phyloP scores from a whole-genome alignment of 2,329 filamentous ascomycete species.

The Thelonectria blattea region DNA sequence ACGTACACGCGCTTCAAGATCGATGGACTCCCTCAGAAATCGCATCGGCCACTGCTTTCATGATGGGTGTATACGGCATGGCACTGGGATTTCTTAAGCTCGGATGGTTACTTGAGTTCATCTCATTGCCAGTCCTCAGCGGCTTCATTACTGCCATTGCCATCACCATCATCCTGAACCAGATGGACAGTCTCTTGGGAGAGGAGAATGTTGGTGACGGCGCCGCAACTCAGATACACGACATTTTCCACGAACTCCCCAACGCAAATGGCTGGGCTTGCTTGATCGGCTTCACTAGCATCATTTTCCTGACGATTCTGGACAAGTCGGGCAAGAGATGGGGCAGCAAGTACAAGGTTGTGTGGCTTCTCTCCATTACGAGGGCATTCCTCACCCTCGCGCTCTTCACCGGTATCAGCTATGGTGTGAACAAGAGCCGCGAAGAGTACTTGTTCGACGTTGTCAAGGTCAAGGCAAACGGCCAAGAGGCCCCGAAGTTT shows the following conservation, averaged over 20 bases:
- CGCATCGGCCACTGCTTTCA: constrained; percentile 66
- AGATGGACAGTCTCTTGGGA: constrained; percentile 66
- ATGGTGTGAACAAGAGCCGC: constrained; percentile 62
- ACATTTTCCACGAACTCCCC: constrained; percentile 62
- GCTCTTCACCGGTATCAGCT: constrained; percentile 68
- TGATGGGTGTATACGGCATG: constrained; percentile 67
- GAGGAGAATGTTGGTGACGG: constrained; percentile 55
- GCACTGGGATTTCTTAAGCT: constrained; percentile 66
- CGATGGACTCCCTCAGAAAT: constrained; percentile 62
- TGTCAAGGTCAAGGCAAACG: constrained; percentile 61
- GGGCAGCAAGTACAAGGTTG: constrained; percentile 61
- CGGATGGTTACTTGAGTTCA: constrained; percentile 70
- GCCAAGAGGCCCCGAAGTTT: constrained; percentile 57
- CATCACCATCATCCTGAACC: constrained; percentile 69
- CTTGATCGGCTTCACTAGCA: constrained; percentile 63
- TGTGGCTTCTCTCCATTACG: constrained; percentile 66
- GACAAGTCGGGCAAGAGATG: constrained; percentile 64
- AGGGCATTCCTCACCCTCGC: constrained; percentile 66
- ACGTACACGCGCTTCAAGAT: constrained; percentile 57
- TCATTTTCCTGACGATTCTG: constrained; percentile 61
- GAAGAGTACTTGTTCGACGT: constrained; percentile 59
- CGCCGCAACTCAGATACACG: constrained; percentile 63
- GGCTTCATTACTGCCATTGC: constrained; percentile 72
- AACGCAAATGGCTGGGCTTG: constrained; percentile 64
- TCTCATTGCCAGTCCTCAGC: constrained; percentile 67